Evolutionary conservation across 352 stramenopile genomes (phyloP), one percentile per base, ranked within the genome.

Genomic region (Globisporangium paddicum): DNA sequence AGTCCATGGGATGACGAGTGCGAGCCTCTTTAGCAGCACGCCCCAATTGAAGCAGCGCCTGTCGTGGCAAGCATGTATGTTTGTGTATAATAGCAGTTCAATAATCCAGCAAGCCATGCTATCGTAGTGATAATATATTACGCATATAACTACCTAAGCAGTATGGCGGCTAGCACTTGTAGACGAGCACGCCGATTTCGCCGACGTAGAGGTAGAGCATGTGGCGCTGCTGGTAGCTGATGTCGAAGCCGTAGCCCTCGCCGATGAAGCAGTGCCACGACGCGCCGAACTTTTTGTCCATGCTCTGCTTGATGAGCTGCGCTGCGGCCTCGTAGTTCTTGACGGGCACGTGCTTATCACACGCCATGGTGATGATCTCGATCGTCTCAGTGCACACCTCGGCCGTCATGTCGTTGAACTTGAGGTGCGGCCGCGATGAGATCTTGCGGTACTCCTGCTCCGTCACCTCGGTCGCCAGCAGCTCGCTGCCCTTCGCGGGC

Each of bases 281-380:
- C 14, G 87, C 78, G 5, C 93, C 96, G 68, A 98, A 99, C 69
- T 98, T 98, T 76, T 99, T 98, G 78, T 99, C 95, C 72, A 98
- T 92, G 30, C 88, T 97, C 67, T 97, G 89, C 71, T 99, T 98
- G 61, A 98, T 98, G 14, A 96, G 73, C 64, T 96, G 85, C 52
- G 87, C 80, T 11, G 86, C 85, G 0, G 82, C 89, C 69, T 98
- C 93, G 73, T 98, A 98, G 74, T 98, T 97, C 66, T 97, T 96
- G 18, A 88, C 67, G 26, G 82, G 82, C 49, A 96, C 75, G 60
- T 98, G 96, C 68, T 98, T 98, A 67, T 98, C 94, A 30, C 97
- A 92, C 44, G 92, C 89, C 90, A 98, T 98, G 13, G 93, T 98
- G 61, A 97, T 96, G 63, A 98, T 96, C 77, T 98, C 95, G 52